Evolutionary conservation across 768 basidiomycete genomes (phyloP).

Genomic region (Agaricus sinodeliciosus): DNA sequence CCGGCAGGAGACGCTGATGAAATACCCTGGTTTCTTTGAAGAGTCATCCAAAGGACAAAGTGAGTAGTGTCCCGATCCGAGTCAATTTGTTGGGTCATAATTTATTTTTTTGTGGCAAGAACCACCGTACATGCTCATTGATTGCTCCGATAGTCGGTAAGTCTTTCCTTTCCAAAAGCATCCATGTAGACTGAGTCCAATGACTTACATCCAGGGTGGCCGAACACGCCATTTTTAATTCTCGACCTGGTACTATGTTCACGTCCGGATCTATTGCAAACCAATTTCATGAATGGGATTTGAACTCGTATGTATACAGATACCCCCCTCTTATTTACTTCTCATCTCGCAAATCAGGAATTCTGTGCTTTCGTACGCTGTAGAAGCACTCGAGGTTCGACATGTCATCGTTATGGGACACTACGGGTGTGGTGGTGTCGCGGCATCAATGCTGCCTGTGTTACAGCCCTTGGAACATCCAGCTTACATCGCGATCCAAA

Average conservation of each 20-base stretch:
- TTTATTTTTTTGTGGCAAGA: conserved; percentile 9
- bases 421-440: conserved; percentile 26
- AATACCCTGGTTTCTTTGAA: conserved; percentile 11
- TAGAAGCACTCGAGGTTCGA: conserved; percentile 20
- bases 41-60: conserved; percentile 15
- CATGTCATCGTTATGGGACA: conserved; percentile 26
- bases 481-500: conserved; percentile 28
- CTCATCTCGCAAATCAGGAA: conserved; percentile 14
- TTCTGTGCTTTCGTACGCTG: conserved; percentile 23
- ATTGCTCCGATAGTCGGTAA: conserved; percentile 25
- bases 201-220: conserved; percentile 16
- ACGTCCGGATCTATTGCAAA: conserved; percentile 28
- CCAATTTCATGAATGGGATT: conserved; percentile 23
- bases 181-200: not conserved
- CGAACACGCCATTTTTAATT: conserved; percentile 24
- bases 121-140: conserved; percentile 27
- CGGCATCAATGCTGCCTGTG: conserved; percentile 20
- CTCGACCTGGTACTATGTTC: conserved; percentile 25
- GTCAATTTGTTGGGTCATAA: not conserved
- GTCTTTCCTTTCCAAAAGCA: not conserved
- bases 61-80: not conserved
- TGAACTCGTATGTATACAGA: conserved; percentile 19
- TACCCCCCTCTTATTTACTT: not conserved
- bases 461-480: conserved; percentile 7
- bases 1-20: conserved; percentile 4